Conservation (phyloP, 2,329 filamentous ascomycete genomes). For the Huntiella savannae region DNA sequence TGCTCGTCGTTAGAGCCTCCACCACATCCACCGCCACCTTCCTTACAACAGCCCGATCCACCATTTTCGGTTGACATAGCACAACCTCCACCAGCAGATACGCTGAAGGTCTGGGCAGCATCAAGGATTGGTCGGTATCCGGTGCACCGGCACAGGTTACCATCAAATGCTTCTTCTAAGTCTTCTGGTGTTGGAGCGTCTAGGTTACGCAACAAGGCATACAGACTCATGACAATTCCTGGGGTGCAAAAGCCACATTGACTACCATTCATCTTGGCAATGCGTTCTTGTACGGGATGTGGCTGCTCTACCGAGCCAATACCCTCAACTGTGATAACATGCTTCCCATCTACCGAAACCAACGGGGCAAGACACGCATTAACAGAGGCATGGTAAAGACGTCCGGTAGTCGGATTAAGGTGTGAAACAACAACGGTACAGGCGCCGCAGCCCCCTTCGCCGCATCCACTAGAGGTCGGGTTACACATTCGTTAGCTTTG, state of each 20-base stretch:
- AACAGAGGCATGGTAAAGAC: slow-evolving; percentile 89
- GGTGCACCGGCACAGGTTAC: slow-evolving; percentile 87
- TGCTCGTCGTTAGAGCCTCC: slow-evolving; percentile 33
- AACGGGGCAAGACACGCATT: slow-evolving; percentile 91
- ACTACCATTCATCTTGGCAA: slow-evolving; percentile 79
- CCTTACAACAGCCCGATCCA: slow-evolving; percentile 52
- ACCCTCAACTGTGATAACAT: slow-evolving; percentile 93
- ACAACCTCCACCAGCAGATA: slow-evolving; percentile 24
- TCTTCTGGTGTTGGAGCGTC: slow-evolving; percentile 58
- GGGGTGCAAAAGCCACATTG: slow-evolving; percentile 93
- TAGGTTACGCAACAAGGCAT: slow-evolving; percentile 78
- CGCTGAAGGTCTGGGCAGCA: slow-evolving; percentile 75
- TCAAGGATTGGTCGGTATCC: slow-evolving; percentile 89
- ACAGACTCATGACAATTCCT: slow-evolving; percentile 94
- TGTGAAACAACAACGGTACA: slow-evolving; percentile 93
- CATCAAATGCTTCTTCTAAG: slow-evolving; percentile 91
- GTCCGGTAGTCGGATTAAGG: slow-evolving; percentile 76
- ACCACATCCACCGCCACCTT: slow-evolving; percentile 41
- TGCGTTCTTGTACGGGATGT: slow-evolving; percentile 76
- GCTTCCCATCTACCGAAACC: slow-evolving; percentile 86
- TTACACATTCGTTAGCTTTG: neutral
- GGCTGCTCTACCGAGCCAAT: slow-evolving; percentile 77
- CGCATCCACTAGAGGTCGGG: slow-evolving; percentile 45
- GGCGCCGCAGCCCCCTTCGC: slow-evolving; percentile 89
- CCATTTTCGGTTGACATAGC: slow-evolving; percentile 27